phyloP scores from a whole-genome alignment of 139 green algal species.

The Chlamydomonas urium region DNA sequence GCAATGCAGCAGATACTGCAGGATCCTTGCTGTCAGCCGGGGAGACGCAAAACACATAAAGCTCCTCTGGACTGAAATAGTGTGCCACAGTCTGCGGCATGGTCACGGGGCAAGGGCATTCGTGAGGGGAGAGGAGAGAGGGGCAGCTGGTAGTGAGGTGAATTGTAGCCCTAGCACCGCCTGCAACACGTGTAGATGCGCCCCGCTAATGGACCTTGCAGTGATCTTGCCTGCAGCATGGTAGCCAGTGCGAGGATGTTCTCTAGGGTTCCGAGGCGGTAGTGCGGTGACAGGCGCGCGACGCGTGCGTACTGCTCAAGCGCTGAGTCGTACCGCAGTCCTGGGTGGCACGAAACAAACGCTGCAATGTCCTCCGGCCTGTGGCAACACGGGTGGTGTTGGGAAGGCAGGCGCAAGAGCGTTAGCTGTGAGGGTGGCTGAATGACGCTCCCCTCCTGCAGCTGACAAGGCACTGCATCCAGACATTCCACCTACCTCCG shows the following conservation, averaged over 20 bases:
- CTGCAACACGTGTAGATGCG: neutral
- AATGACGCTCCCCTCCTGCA: too few relatives aligned
- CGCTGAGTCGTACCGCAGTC: constrained; percentile 1
- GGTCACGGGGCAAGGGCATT: too few relatives aligned
- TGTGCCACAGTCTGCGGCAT: too few relatives aligned
- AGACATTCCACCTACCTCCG: too few relatives aligned
- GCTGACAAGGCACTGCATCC: too few relatives aligned
- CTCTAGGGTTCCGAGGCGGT: neutral
- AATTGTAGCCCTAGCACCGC: too few relatives aligned
- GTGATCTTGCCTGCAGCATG: neutral
- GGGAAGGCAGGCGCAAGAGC: too few relatives aligned
- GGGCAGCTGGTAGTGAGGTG: too few relatives aligned
- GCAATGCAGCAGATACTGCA: constrained; percentile 21
- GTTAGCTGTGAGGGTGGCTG: too few relatives aligned
- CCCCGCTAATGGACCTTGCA: neutral
- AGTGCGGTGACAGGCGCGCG: constrained; percentile 4
- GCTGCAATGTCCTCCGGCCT: constrained; percentile 20
- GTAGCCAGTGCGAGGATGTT: constrained; percentile 6
- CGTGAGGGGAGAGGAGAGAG: too few relatives aligned
- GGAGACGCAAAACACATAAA: constrained; percentile 26
- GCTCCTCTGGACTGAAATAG: constrained; percentile 19
- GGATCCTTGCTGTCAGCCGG: constrained; percentile 28
- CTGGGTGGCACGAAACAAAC: constrained; percentile 14
- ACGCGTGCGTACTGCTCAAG: neutral
- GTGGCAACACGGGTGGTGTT: too few relatives aligned